These are phyloP conservation scores for Amanita rimosa DNA, from an alignment of 768 basidiomycete species.

Conservation along the genomic window DNA sequence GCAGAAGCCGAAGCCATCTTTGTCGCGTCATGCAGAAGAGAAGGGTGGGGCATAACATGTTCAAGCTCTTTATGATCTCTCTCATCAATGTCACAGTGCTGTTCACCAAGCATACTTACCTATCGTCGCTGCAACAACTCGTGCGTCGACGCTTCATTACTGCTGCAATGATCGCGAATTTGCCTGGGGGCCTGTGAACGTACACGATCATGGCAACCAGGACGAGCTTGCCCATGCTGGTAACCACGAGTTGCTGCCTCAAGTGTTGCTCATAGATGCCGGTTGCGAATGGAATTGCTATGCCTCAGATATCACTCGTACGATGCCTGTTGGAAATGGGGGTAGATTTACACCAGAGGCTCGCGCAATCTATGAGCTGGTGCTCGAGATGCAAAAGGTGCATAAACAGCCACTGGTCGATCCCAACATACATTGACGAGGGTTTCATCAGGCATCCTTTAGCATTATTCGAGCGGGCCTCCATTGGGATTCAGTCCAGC, in stretches of 20 bases:
- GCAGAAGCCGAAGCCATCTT: conserved; percentile 92
- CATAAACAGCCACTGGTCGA: too few species aligned
- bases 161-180: conserved; percentile 87
- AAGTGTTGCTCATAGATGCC: conserved; percentile 87
- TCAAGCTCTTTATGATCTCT: background rate
- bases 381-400: conserved; percentile 57
- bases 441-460: conserved; percentile 65
- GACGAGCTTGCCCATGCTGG: conserved; percentile 31
- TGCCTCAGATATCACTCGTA: conserved; percentile 55
- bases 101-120: conserved; percentile 87
- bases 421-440: too few species aligned
- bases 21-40: conserved; percentile 77
- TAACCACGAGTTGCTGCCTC: conserved; percentile 35
- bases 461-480: conserved; percentile 49
- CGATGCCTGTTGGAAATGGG: conserved; percentile 89
- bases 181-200: conserved; percentile 67
- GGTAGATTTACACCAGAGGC: conserved; percentile 82
- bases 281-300: conserved; percentile 76
- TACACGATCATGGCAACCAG: conserved; percentile 43
- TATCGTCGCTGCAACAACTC: conserved; percentile 79
- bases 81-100: conserved; percentile 32
- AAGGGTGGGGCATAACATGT: conserved; percentile 51
- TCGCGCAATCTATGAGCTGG: conserved; percentile 73
- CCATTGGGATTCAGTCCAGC: conserved; percentile 87
- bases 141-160: conserved; percentile 89